Evolutionary conservation across 2,329 filamentous ascomycete genomes (phyloP), one percentile per base, ranked within the genome.

Genomic region (Aspergillus sp.): DNA sequence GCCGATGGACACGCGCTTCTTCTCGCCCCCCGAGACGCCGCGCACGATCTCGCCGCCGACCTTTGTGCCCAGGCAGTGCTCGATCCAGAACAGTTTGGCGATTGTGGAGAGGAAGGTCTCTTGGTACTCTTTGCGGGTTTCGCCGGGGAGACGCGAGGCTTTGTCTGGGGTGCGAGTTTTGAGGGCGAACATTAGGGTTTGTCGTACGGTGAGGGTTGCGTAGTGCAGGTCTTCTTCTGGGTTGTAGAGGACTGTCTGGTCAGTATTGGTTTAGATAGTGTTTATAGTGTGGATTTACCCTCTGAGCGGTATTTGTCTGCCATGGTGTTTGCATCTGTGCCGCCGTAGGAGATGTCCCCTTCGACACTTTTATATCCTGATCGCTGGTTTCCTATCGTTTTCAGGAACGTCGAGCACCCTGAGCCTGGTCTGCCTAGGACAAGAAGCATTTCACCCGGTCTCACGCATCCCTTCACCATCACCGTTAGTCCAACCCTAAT

Each of bases 1-100:
- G 1, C 89, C 90, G 60, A 95, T 91, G 45, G 87, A 90, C 5
- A 96, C 90, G 70, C 91, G 86, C 77, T 95, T 93, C 56, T 87
- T 80, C 70, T 90, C 88, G 39, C 88, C 88, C 25, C 88, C 88
- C 7, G 83, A 87, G 0, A 90, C 83, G 49, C 90, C 90, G 1
- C 88, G 85, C 11, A 92, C 81, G 44, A 89, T 85, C 64, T 91
- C 88, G 59, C 91, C 86, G 7, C 90, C 90, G 12, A 93, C 87
- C 65, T 87, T 89, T 6, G 90, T 92, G 59, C 87, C 82, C 64
- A 88, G 79, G 0, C 88, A 90, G 66, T 92, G 88, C 37, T 84
- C 84, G 31, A 92, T 84, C 63, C 88, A 88, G 65, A 90, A 91
- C 0, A 89, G 73, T 23, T 88, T 88, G 72, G 89, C 87, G 61